These are phyloP conservation scores for Rhizopogon vulgaris DNA, from an alignment of 768 basidiomycete genomes.

Conservation along the genomic window DNA sequence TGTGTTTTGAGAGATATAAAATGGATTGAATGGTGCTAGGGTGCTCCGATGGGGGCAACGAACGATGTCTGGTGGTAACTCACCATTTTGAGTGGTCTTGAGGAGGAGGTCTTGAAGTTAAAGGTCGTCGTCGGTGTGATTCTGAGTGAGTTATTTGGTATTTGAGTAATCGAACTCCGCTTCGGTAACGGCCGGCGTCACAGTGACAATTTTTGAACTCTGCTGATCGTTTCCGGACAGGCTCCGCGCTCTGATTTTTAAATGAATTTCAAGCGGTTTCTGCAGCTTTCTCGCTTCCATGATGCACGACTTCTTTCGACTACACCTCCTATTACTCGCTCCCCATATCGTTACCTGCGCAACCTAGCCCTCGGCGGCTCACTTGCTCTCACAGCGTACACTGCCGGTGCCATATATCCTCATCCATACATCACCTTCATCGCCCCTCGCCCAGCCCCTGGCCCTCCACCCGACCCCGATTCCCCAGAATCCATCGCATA, in stretches of 20 bases:
- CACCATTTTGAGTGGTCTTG: slow-evolving; percentile 51
- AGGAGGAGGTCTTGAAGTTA: slow-evolving; percentile 24
- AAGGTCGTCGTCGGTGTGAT: neutral
- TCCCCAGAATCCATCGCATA: slow-evolving; percentile 55
- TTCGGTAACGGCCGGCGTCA: slow-evolving; percentile 15
- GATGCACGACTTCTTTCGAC: slow-evolving; percentile 15
- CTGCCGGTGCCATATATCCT: slow-evolving; percentile 63
- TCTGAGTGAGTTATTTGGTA: too few species aligned
- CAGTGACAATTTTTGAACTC: too few species aligned
- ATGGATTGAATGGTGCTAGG: slow-evolving; percentile 35
- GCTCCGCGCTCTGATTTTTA: too few species aligned
- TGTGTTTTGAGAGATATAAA: slow-evolving; percentile 21
- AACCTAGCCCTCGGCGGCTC: slow-evolving; percentile 15
- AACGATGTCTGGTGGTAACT: slow-evolving; percentile 25
- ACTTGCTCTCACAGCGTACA: slow-evolving; percentile 30
- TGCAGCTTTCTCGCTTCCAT: neutral
- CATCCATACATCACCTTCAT: slow-evolving; percentile 60
- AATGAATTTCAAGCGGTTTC: slow-evolving; percentile 3
- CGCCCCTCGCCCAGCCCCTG: slow-evolving; percentile 72
- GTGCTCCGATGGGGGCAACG: slow-evolving; percentile 27
- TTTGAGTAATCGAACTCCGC: slow-evolving; percentile 11
- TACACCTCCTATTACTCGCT: neutral
- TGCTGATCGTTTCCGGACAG: too few species aligned
- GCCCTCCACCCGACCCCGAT: slow-evolving; percentile 48
- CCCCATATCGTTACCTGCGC: slow-evolving; percentile 7